Base-by-base conservation (phyloP, 345 rosid species). In the Isatis tinctoria region DNA sequence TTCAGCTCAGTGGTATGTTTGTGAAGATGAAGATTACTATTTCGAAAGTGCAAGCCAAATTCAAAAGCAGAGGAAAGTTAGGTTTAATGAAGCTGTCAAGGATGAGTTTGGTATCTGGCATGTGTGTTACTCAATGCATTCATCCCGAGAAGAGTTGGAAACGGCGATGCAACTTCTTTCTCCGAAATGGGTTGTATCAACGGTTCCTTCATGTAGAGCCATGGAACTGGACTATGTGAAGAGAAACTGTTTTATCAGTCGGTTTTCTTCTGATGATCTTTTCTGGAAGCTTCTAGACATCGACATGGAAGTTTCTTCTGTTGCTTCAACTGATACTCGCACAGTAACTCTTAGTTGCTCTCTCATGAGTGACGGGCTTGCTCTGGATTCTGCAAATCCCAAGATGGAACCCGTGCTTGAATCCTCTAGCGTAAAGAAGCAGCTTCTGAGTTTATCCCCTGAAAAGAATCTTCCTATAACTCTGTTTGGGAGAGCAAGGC, bases 41-140 rank as follows among this genome's bases (percentile, higher is more conserved):
- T 22, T 51, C 0, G 71, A 68, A 62, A 72, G 68, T 22, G 83
- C 62, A 14, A 80, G 74, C 52, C 79, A 70, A 22, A 27, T 6
- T 37, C 80, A 70, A 58, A 70, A 71, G 67, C 72, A 70, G 76
- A 79, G 80, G 24, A 89, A 86, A 67, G 74, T 77, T 68, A 82
- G 87, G 80, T 84, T 82, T 17, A 64, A 62, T 73, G 94, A 89
- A 82, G 94, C 92, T 24, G 83, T 83, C 14, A 89, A 60, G 85
- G 98, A 89, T 58, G 82, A 87, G 74, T 87, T 79, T 80, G 92
- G 98, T 63, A 72, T 91, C 49, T 91, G 97, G 97, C 97, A 93
- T 67, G 91, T 89, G 37, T 93, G 96, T 70, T 93, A 89, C 77
- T 89, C 98, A 1, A 91, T 85, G 76, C 97, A 91, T 79, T 91